Percentiles rank a stretch among this genome's conserved stretches.
Conservation (phyloP, 176 grass and related monocot genomes). For the Oryza glumipatula region DNA sequence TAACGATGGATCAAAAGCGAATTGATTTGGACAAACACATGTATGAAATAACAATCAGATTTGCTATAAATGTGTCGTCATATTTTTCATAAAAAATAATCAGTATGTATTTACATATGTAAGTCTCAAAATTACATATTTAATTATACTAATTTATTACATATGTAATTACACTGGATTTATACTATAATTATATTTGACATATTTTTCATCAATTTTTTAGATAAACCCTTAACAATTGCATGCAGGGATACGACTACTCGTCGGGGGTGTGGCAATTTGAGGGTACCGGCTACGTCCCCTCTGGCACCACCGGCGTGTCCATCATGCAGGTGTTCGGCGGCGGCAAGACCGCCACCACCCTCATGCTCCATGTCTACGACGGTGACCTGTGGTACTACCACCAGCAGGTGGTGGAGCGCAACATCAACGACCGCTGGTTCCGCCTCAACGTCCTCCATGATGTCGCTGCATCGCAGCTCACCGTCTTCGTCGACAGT, state of each 20-base stretch:
- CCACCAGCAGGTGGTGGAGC: constrained; percentile 23
- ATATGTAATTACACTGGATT: too few relatives aligned
- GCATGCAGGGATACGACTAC: constrained; percentile 26
- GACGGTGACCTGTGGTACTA: constrained; percentile 35
- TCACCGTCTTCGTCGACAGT: constrained; percentile 46
- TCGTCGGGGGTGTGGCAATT: constrained; percentile 52
- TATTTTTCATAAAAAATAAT: too few relatives aligned
- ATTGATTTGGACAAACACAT: too few relatives aligned
- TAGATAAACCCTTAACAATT: too few relatives aligned
- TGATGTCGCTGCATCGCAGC: background rate
- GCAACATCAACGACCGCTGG: constrained; percentile 47
- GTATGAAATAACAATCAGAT: too few relatives aligned
- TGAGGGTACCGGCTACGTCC: constrained; percentile 46
- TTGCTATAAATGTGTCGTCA: too few relatives aligned
- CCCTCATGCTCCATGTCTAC: constrained; percentile 55
- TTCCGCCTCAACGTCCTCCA: constrained; percentile 66
- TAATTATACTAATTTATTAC: too few relatives aligned
- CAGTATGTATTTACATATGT: too few relatives aligned
- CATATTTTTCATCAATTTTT: too few relatives aligned
- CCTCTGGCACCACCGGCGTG: constrained; percentile 40
- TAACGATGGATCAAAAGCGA: too few relatives aligned
- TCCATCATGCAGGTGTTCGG: constrained; percentile 61
- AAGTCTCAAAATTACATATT: too few relatives aligned
- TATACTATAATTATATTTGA: too few relatives aligned
- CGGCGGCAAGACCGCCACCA: background rate